Conservation (phyloP, 441 rosid genomes). For the Francoa sonchifolia region DNA sequence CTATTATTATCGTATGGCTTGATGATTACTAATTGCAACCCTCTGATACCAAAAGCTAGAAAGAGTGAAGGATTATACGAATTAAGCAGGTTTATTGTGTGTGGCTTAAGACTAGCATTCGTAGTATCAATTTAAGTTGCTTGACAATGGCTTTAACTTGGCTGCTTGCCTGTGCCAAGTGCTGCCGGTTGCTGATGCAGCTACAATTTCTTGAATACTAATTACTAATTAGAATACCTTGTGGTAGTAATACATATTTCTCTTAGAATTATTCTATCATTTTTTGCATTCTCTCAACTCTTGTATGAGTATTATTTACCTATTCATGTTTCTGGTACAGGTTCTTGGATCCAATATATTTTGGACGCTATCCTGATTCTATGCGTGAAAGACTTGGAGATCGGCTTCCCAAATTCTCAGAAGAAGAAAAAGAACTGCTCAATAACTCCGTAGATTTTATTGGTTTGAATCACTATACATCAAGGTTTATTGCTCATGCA, state of each 20-base stretch:
- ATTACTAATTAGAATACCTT: no score
- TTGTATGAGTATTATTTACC: neutral
- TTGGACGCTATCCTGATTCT: slow-evolving; percentile 69
- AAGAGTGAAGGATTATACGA: neutral
- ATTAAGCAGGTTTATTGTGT: neutral
- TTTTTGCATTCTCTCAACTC: no score
- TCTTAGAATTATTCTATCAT: neutral
- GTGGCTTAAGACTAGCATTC: neutral
- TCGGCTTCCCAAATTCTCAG: slow-evolving; percentile 55
- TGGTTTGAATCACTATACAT: slow-evolving; percentile 76
- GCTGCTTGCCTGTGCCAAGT: slow-evolving; percentile 1
- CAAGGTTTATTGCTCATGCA: slow-evolving; percentile 59
- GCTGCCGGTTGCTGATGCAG: no score
- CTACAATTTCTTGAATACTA: slow-evolving; percentile 1
- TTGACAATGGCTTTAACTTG: neutral
- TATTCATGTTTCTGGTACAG: slow-evolving; percentile 19
- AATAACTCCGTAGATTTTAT: slow-evolving; percentile 53
- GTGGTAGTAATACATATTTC: neutral
- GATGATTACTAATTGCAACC: neutral
- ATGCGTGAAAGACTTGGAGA: slow-evolving; percentile 58
- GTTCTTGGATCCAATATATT: slow-evolving; percentile 70
- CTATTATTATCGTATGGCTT: no score
- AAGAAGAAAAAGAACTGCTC: slow-evolving; percentile 54
- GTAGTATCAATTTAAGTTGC: neutral
- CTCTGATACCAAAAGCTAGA: neutral